Evolutionary conservation across 129 eudicot genomes (phyloP).

Genomic region (Flaveria brownii): DNA sequence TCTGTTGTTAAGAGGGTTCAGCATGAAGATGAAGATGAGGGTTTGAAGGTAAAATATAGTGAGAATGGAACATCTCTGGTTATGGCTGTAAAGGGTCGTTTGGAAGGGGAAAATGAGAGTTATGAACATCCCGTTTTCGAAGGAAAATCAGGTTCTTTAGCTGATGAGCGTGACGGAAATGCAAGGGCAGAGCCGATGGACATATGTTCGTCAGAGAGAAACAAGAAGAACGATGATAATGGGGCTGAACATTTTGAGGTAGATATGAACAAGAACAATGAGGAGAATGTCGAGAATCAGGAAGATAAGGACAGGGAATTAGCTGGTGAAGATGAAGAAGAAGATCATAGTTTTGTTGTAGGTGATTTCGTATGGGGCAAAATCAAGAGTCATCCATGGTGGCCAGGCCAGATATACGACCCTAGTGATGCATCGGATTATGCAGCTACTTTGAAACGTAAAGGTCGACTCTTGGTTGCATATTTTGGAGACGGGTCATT

Average conservation of each 20-base stretch:
- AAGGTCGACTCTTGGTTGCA: slow-evolving; percentile 60
- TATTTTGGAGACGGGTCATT: slow-evolving; percentile 82
- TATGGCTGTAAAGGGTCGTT: too few species aligned
- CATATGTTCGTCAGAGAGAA: neutral
- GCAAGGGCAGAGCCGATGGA: neutral
- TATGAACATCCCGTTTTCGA: too few species aligned
- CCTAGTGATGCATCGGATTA: slow-evolving; percentile 61
- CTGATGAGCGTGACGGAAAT: too few species aligned
- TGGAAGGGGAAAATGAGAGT: slow-evolving; percentile 10
- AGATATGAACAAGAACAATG: neutral
- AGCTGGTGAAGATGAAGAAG: slow-evolving; percentile 26
- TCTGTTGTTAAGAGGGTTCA: slow-evolving; percentile 12
- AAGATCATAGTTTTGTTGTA: slow-evolving; percentile 42
- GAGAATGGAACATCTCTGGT: too few species aligned
- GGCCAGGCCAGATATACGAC: slow-evolving; percentile 84
- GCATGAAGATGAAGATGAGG: slow-evolving; percentile 2
- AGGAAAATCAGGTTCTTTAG: too few species aligned
- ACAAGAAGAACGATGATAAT: slow-evolving; percentile 8
- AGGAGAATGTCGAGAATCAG: slow-evolving; percentile 8
- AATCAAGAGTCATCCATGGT: slow-evolving; percentile 73
- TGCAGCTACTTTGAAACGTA: slow-evolving; percentile 42
- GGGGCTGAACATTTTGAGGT: neutral
- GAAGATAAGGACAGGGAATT: neutral
- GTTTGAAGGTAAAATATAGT: slow-evolving; percentile 3
- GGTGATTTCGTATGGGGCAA: slow-evolving; percentile 97